A percentile compares a stretch with the other conserved stretches of the same genome.
Conservation (phyloP, 2,329 filamentous ascomycete genomes). For the Colletotrichum cereale region DNA sequence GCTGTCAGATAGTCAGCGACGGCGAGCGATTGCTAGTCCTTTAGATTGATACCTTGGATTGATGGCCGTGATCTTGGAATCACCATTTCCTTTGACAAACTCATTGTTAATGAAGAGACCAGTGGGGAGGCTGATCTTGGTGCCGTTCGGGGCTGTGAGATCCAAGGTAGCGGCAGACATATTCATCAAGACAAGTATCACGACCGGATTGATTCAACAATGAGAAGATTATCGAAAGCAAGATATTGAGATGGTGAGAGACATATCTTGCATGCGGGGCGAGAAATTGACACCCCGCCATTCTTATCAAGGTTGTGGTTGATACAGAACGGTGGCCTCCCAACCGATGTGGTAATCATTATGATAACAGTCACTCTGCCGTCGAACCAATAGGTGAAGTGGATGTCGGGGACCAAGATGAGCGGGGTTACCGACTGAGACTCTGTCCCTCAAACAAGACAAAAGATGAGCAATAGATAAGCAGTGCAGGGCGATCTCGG, state of each 20-base stretch:
- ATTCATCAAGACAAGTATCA: background rate
- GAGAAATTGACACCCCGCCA: background rate
- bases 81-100: constrained; percentile 71
- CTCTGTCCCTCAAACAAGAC: background rate
- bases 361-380: background rate
- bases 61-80: constrained; percentile 70
- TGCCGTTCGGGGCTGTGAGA: constrained; percentile 78
- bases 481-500: background rate
- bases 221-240: background rate
- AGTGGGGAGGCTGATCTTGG: constrained; percentile 73
- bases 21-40: background rate
- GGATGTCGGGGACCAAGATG: background rate
- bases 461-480: constrained; percentile 12
- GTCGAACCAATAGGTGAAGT: background rate
- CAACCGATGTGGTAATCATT: background rate
- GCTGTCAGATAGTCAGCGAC: background rate
- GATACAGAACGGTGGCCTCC: background rate
- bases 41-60: constrained; percentile 67
- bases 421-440: background rate
- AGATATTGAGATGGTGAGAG: background rate
- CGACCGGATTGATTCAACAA: background rate
- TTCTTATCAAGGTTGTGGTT: background rate
- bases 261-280: background rate
- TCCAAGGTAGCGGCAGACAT: constrained; percentile 54
- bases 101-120: constrained; percentile 85